These are phyloP conservation scores for Phaeomoniella chlamydospora DNA, from an alignment of 2,329 filamentous ascomycete genomes.

Conservation along the genomic window DNA sequence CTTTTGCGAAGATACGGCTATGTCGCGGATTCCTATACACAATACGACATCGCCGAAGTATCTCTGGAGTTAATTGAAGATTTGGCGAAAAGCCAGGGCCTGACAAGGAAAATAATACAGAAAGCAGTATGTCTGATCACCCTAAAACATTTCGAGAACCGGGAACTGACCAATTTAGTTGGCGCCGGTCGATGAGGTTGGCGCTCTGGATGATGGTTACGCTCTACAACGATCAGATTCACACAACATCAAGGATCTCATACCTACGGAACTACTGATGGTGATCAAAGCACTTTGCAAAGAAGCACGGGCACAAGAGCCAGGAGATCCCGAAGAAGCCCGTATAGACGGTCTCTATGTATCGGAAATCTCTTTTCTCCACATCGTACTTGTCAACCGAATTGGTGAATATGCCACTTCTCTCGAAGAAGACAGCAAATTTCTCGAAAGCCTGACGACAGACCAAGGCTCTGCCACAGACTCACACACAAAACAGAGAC, in stretches of 20 bases:
- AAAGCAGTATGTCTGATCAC: neutral
- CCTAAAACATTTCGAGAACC: no score
- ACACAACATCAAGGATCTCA: constrained; percentile 16
- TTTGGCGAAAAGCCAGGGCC: neutral
- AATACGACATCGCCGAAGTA: constrained; percentile 74
- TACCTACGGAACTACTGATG: constrained; percentile 23
- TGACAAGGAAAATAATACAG: neutral
- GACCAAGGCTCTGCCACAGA: constrained; percentile 16
- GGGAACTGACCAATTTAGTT: constrained; percentile 5
- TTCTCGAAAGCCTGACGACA: constrained; percentile 17
- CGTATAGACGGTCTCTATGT: constrained; percentile 3
- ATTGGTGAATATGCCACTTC: constrained; percentile 36
- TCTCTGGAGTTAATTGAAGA: constrained; percentile 43
- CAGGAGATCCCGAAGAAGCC: constrained; percentile 4
- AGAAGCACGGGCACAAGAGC: constrained; percentile 1
- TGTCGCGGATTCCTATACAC: constrained; percentile 60
- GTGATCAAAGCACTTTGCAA: constrained; percentile 19
- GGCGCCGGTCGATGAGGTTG: constrained; percentile 38
- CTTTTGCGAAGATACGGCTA: constrained; percentile 77
- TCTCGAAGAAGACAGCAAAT: constrained; percentile 33
- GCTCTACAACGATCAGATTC: constrained; percentile 34
- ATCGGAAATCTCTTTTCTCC: constrained; percentile 18
- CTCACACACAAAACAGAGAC: constrained; percentile 19
- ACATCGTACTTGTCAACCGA: constrained; percentile 18
- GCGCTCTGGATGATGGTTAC: constrained; percentile 59